phyloP scores from a whole-genome alignment of 768 basidiomycete species.

The Suillus tomentosus region DNA sequence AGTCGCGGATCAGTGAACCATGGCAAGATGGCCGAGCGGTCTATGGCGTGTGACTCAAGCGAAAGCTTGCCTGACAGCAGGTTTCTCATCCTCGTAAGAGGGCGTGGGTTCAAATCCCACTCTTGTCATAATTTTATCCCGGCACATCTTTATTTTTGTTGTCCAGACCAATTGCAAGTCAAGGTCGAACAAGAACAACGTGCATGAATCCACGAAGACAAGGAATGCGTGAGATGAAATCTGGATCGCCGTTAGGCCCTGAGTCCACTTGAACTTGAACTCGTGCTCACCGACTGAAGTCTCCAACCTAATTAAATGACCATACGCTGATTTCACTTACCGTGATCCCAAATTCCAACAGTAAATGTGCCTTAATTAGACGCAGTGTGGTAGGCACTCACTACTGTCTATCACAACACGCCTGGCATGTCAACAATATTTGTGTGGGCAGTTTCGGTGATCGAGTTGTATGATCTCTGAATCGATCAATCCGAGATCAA shows the following conservation, averaged over 20 bases:
- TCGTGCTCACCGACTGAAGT: background rate
- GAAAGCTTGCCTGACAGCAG: constrained; percentile 22
- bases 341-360: too few species aligned
- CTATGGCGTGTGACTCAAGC: constrained; percentile 66
- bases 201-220: background rate
- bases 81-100: constrained; percentile 39
- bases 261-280: background rate
- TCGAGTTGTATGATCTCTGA: background rate
- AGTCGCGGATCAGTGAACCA: too few species aligned
- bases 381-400: background rate
- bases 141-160: too few species aligned
- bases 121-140: constrained; percentile 36
- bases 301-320: background rate
- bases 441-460: background rate
- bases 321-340: background rate
- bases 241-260: too few species aligned
- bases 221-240: too few species aligned
- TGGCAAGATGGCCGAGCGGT: constrained; percentile 64
- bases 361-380: background rate
- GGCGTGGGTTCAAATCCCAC: constrained; percentile 48
- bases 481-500: background rate
- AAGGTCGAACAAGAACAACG: background rate
- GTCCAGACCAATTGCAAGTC: too few species aligned
- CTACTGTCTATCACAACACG: background rate
- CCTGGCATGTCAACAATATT: background rate